phyloP scores from a whole-genome alignment of 2,329 filamentous ascomycete species.

The Pseudogymnoascus sp. region DNA sequence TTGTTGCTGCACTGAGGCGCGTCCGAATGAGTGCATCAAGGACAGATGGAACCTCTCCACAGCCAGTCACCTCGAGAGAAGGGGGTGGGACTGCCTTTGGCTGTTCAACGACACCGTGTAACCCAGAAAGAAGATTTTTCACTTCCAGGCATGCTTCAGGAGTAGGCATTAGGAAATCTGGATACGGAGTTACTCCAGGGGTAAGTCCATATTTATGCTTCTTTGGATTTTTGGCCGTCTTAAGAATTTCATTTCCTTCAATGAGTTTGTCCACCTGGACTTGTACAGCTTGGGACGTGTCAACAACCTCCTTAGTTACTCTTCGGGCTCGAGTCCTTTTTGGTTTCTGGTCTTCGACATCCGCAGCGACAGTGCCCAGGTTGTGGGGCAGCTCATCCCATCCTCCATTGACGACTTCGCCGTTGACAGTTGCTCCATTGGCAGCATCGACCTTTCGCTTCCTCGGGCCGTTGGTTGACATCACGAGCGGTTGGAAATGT shows the following conservation, averaged over 20 bases:
- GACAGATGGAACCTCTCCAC: constrained; percentile 50
- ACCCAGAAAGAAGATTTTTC: constrained; percentile 53
- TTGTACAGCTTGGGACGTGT: constrained; percentile 14
- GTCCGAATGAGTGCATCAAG: constrained; percentile 50
- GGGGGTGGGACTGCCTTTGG: constrained; percentile 65
- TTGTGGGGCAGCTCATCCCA: constrained; percentile 50
- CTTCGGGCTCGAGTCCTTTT: constrained; percentile 8
- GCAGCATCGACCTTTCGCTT: neutral
- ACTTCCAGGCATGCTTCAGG: constrained; percentile 64
- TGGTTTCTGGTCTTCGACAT: neutral
- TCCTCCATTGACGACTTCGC: constrained; percentile 17
- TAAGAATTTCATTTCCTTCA: neutral
- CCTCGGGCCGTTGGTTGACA: neutral
- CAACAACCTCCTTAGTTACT: constrained; percentile 11
- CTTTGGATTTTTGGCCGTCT: constrained; percentile 21
- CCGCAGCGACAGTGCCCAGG: constrained; percentile 36
- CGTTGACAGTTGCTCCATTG: constrained; percentile 3
- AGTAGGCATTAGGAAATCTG: constrained; percentile 59
- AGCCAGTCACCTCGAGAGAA: constrained; percentile 64
- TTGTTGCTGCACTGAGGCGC: constrained; percentile 46
- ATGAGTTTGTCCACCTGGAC: constrained; percentile 14
- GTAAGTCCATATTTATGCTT: constrained; percentile 46
- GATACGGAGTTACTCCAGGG: constrained; percentile 58
- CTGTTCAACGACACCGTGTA: constrained; percentile 58
- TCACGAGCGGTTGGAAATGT: too few species aligned